Evolutionary conservation across 129 eudicot species (phyloP).

Genomic region (Chrysanthemum lavandulifolium): DNA sequence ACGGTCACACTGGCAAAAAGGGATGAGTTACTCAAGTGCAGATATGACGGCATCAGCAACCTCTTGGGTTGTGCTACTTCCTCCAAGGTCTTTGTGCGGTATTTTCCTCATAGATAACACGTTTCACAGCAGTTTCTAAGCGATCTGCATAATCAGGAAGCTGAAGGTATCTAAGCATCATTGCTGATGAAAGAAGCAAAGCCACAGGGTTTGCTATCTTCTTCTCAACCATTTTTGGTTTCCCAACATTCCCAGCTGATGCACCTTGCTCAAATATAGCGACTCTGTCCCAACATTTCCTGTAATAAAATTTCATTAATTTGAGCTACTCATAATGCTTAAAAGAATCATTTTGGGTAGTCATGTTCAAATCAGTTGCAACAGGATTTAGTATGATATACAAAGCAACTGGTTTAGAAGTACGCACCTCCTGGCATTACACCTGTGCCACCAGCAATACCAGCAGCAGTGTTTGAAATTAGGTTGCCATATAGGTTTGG

Average conservation of each 20-base stretch:
- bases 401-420: not conserved
- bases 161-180: slow-evolving; percentile 87
- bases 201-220: slow-evolving; percentile 88
- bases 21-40: slow-evolving; percentile 39
- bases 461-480: slow-evolving; percentile 86
- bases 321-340: no score
- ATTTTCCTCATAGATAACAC: slow-evolving; percentile 56
- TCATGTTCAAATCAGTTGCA: no score
- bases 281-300: slow-evolving; percentile 80
- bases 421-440: slow-evolving; percentile 92
- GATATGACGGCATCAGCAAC: slow-evolving; percentile 83
- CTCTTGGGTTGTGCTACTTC: slow-evolving; percentile 70
- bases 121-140: slow-evolving; percentile 76
- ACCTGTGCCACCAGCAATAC: slow-evolving; percentile 97
- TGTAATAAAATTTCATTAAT: slow-evolving; percentile 16
- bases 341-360: no score
- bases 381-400: not conserved
- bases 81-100: slow-evolving; percentile 77
- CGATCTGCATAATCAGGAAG: slow-evolving; percentile 79
- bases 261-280: slow-evolving; percentile 94
- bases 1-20: slow-evolving; percentile 8
- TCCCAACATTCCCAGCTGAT: slow-evolving; percentile 90
- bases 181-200: slow-evolving; percentile 78
- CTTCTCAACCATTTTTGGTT: slow-evolving; percentile 51
- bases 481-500: slow-evolving; percentile 85